Percentiles rank a stretch among this genome's conserved stretches.
Conservation (phyloP, 371 early-diverging fungal species). For the Dinochytrium kinnereticum region DNA sequence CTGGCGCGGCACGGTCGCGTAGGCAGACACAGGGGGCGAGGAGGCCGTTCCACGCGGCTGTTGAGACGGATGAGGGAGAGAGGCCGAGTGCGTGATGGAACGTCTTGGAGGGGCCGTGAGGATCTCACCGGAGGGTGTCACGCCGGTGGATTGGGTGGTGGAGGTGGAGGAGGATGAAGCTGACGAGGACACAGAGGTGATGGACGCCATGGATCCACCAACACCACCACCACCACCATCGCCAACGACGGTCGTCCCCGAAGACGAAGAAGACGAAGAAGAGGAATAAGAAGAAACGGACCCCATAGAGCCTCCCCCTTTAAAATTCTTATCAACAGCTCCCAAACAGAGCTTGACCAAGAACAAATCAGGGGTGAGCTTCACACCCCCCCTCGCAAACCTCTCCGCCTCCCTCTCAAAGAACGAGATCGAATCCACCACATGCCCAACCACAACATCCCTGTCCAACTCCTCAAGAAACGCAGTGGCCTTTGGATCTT, state of each 20-base stretch:
- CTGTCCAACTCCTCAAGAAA: conserved; percentile 26
- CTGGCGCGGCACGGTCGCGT: too few species aligned
- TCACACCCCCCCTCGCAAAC: conserved; percentile 19
- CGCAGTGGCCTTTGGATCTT: conserved; percentile 27
- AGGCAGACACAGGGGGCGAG: too few species aligned
- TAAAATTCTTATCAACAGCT: conserved; percentile 29
- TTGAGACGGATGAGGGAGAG: too few species aligned
- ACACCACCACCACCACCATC: background rate
- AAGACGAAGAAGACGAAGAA: too few species aligned
- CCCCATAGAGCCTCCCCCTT: conserved; percentile 3
- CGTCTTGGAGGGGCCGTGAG: background rate
- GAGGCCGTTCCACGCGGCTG: too few species aligned
- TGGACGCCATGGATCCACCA: background rate
- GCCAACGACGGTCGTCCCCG: too few species aligned
- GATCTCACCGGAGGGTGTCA: too few species aligned
- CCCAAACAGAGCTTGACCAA: conserved; percentile 38
- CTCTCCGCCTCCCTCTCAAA: background rate
- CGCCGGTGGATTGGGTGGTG: too few species aligned
- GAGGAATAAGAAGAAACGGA: too few species aligned
- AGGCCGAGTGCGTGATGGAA: background rate
- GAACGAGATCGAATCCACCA: background rate
- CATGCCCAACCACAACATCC: background rate
- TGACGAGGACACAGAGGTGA: background rate
- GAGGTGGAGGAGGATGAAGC: too few species aligned
- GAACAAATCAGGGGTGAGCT: conserved; percentile 34